These are phyloP conservation scores for Cajanus cajan DNA, from an alignment of 306 rosid genomes.

Conservation along the genomic window DNA sequence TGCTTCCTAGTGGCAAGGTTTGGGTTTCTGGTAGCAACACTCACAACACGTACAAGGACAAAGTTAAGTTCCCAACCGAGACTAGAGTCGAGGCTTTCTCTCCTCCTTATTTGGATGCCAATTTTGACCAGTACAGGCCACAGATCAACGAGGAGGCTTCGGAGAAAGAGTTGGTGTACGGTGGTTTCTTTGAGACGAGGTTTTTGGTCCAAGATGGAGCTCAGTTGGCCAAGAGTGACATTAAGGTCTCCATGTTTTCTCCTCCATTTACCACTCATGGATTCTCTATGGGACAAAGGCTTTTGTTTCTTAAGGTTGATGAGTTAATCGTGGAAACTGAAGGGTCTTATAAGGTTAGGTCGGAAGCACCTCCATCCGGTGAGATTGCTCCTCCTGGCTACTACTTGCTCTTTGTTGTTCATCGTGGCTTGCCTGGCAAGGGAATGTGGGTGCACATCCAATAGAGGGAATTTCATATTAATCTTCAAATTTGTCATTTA, in stretches of 20 bases:
- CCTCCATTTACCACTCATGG: slow-evolving; percentile 97
- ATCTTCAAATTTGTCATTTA: too few relatives aligned
- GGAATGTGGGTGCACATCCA: slow-evolving; percentile 69
- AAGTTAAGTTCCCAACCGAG: slow-evolving; percentile 65
- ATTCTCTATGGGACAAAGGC: slow-evolving; percentile 77
- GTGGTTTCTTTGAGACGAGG: background rate
- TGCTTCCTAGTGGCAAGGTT: slow-evolving; percentile 67
- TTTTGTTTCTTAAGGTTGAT: slow-evolving; percentile 39
- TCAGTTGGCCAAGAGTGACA: background rate
- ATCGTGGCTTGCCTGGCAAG: slow-evolving; percentile 74
- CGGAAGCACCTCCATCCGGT: slow-evolving; percentile 53
- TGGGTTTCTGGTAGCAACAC: slow-evolving; percentile 74
- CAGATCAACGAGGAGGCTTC: slow-evolving; percentile 11
- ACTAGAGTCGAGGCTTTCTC: slow-evolving; percentile 65
- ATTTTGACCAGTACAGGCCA: slow-evolving; percentile 33
- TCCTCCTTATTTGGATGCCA: slow-evolving; percentile 67
- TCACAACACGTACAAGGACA: slow-evolving; percentile 45
- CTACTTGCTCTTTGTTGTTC: slow-evolving; percentile 62
- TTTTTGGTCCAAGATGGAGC: slow-evolving; percentile 28
- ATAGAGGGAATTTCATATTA: background rate
- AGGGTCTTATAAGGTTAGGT: slow-evolving; percentile 20
- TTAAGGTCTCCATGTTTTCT: slow-evolving; percentile 58
- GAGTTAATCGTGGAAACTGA: background rate
- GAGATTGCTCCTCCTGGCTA: slow-evolving; percentile 78
- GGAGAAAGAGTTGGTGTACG: slow-evolving; percentile 24